phyloP scores from a whole-genome alignment of 129 eudicot genomes.

The Pulicaria dysenterica region DNA sequence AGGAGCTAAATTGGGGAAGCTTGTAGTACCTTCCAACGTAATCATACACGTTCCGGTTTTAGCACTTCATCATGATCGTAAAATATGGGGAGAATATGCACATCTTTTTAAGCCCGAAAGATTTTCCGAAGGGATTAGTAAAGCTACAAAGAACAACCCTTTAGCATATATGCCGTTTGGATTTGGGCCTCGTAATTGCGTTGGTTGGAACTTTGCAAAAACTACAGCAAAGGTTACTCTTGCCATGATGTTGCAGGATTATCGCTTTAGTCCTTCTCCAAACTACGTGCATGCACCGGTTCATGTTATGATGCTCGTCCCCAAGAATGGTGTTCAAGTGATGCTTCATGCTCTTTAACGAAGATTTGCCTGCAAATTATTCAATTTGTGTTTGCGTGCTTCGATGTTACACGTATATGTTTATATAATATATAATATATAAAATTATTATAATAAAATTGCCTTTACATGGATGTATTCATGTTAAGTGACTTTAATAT shows the following conservation, averaged over 20 bases:
- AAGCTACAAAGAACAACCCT: slow-evolving; percentile 54
- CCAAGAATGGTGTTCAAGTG: slow-evolving; percentile 49
- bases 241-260: slow-evolving; percentile 50
- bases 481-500: too few species aligned
- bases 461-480: too few species aligned
- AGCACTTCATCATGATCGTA: slow-evolving; percentile 50
- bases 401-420: too few species aligned
- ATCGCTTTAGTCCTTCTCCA: slow-evolving; percentile 37
- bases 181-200: slow-evolving; percentile 50
- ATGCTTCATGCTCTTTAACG: slow-evolving; percentile 33
- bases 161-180: slow-evolving; percentile 54
- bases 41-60: slow-evolving; percentile 43
- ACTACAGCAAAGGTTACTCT: slow-evolving; percentile 46
- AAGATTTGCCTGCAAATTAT: background rate
- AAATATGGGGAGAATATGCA: slow-evolving; percentile 62
- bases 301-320: slow-evolving; percentile 33
- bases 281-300: slow-evolving; percentile 40
- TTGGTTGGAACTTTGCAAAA: slow-evolving; percentile 45
- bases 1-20: slow-evolving; percentile 35
- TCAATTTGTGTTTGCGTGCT: too few species aligned
- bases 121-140: slow-evolving; percentile 48
- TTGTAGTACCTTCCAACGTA: slow-evolving; percentile 33
- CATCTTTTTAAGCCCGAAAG: slow-evolving; percentile 55
- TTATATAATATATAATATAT: background rate
- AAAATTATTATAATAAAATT: too few species aligned